These are phyloP conservation scores for Phoma herbarum DNA, from an alignment of 2,329 filamentous ascomycete genomes.

Conservation along the genomic window DNA sequence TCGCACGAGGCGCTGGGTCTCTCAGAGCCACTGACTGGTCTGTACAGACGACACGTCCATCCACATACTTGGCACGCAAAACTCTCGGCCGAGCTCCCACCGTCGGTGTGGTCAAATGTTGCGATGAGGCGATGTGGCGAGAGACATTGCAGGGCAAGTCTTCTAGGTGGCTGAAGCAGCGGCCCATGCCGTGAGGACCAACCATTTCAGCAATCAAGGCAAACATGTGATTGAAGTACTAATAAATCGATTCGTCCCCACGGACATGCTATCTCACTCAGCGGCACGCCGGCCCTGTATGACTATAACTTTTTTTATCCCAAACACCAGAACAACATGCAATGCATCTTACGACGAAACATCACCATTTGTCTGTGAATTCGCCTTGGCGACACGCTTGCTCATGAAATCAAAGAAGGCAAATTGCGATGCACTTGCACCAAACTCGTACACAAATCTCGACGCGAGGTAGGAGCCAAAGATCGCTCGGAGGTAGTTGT, in stretches of 20 bases:
- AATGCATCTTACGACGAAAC: not conserved
- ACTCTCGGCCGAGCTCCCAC: too few species aligned
- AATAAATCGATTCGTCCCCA: not conserved
- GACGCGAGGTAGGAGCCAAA: constrained; percentile 96
- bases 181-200: too few species aligned
- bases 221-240: too few species aligned
- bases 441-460: constrained; percentile 95
- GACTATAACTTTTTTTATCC: not conserved
- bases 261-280: not conserved
- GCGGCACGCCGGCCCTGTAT: not conserved
- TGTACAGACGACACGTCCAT: too few species aligned
- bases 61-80: too few species aligned
- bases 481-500: constrained; percentile 90
- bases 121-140: too few species aligned
- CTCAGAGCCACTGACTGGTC: too few species aligned
- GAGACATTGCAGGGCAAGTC: too few species aligned
- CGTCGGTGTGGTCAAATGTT: too few species aligned
- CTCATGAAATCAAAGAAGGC: constrained; percentile 93
- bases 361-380: constrained; percentile 9
- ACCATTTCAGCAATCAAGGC: too few species aligned
- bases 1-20: too few species aligned
- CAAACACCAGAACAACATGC: not conserved
- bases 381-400: constrained; percentile 55
- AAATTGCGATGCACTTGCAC: constrained; percentile 92
- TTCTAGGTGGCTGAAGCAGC: too few species aligned